These are phyloP conservation scores for Pestalotiopsis sp. DNA, from an alignment of 2,329 filamentous ascomycete species.

Conservation along the genomic window DNA sequence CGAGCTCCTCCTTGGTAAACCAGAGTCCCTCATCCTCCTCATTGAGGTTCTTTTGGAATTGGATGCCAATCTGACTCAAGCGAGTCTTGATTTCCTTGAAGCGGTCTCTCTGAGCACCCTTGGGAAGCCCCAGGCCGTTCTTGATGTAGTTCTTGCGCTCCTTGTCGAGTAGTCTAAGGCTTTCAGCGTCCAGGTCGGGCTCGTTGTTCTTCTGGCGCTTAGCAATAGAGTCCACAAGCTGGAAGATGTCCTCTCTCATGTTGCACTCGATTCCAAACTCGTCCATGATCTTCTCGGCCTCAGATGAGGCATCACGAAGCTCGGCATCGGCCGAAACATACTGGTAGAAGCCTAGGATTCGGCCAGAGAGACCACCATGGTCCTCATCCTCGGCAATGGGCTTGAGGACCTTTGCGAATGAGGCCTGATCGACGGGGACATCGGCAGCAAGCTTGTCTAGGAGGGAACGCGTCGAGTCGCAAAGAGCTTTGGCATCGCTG, in stretches of 20 bases:
- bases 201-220: slow-evolving; percentile 56
- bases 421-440: slow-evolving; percentile 53
- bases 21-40: slow-evolving; percentile 82
- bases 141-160: slow-evolving; percentile 76
- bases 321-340: slow-evolving; percentile 70
- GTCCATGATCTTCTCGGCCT: slow-evolving; percentile 75
- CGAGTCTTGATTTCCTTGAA: slow-evolving; percentile 89
- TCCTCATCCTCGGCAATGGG: slow-evolving; percentile 79
- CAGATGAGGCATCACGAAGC: slow-evolving; percentile 74
- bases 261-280: slow-evolving; percentile 76
- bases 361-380: slow-evolving; percentile 54
- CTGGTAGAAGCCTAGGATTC: slow-evolving; percentile 80
- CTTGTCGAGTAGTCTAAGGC: slow-evolving; percentile 72
- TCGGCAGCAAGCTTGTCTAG: slow-evolving; percentile 69
- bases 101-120: slow-evolving; percentile 70
- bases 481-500: slow-evolving; percentile 66
- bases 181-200: slow-evolving; percentile 66
- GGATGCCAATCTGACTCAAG: slow-evolving; percentile 71
- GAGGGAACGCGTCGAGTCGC: slow-evolving; percentile 61
- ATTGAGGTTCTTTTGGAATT: slow-evolving; percentile 79
- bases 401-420: slow-evolving; percentile 55
- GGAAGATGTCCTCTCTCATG: slow-evolving; percentile 83
- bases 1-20: slow-evolving; percentile 73
- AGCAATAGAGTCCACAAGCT: slow-evolving; percentile 61
- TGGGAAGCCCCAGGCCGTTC: slow-evolving; percentile 73